Conservation (phyloP, 352 stramenopile species). For the Phytophthora meadii region DNA sequence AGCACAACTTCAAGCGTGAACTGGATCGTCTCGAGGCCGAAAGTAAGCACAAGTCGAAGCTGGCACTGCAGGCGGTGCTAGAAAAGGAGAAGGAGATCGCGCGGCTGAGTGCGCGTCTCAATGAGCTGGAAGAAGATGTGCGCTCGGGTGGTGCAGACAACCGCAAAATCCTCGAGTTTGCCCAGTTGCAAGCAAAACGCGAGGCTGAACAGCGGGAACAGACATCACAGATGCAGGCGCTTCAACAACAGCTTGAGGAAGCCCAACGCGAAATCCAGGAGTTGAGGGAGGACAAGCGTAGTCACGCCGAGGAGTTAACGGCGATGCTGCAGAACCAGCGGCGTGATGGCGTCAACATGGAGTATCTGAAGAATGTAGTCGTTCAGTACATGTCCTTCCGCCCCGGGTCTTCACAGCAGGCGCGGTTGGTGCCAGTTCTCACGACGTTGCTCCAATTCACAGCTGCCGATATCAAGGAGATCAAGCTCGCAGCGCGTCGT, state of each 20-base stretch:
- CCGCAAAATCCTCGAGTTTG: conserved; percentile 90
- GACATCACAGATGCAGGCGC: conserved; percentile 56
- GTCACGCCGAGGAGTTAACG: conserved; percentile 73
- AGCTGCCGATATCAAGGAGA: conserved; percentile 73
- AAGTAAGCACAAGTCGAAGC: conserved; percentile 87
- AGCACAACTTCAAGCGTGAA: conserved; percentile 55
- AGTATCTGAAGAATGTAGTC: conserved; percentile 92
- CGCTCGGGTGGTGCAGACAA: conserved; percentile 84
- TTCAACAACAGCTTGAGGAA: conserved; percentile 53
- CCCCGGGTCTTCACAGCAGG: conserved; percentile 80
- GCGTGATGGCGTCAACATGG: conserved; percentile 89
- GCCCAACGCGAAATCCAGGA: conserved; percentile 58
- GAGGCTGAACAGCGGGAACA: conserved; percentile 74
- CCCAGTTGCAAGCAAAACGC: conserved; percentile 83
- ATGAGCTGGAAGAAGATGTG: conserved; percentile 85
- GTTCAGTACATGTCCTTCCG: conserved; percentile 92
- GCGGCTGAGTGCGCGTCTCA: conserved; percentile 56
- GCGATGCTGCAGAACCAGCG: conserved; percentile 83
- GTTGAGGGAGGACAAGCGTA: conserved; percentile 62
- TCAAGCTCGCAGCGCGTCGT: conserved; percentile 69
- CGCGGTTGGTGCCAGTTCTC: conserved; percentile 79
- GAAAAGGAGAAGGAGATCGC: conserved; percentile 85
- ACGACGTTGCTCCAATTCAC: conserved; percentile 89
- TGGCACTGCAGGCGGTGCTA: conserved; percentile 79
- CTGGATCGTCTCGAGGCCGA: conserved; percentile 76